Base-by-base conservation (phyloP, 139 green algal genomes). In the Mesostigma viride region DNA sequence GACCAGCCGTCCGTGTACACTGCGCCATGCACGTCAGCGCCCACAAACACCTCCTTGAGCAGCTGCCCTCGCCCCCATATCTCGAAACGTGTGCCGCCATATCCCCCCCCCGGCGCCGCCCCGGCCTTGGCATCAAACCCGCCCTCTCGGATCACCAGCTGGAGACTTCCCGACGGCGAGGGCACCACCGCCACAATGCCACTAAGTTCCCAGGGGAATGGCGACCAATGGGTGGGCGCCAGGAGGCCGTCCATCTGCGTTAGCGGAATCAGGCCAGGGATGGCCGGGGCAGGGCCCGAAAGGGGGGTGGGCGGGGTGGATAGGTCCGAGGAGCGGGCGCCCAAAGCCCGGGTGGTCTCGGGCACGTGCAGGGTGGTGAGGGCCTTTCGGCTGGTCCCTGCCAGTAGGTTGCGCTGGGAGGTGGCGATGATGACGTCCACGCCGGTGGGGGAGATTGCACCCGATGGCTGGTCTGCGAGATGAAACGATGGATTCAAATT, bases 1-100 rank as follows among this genome's bases (percentile, higher is more conserved):
- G 27, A 96, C 84, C 86, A 94, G 46, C 81, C 83, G 58, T 95
- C 90, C 34, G 86, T 89, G 44, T 85, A 78, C 26, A 95, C 59
- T 0, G 70, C 26, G 0, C 90, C 87, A 63, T 96, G 90, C 27
- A 91, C 32, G 1, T 76, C 59, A 31, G 73, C 70, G 31, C 86
- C 82, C n/a, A 95, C 85, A 4, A 72, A 32, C 11, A 59, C 58
- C 57, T 90, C 83, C 61, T 69, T 72, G 33, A 88, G 34, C 6
- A 90, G n/a, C 1, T 79, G 62, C 28, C 68, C 59, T 46, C 69
- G 35, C 32, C 71, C 77, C 86, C 86, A 92, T 1, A 92, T 22
- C 71, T 90, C 83, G 45, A 90, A 17, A 1, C 20, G 20, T 36
- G 36, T 36, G 24, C 35, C 59, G 24, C 28, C 11, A 35, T 3